A percentile compares a stretch with the other conserved stretches of the same genome.
Evolutionary conservation across 768 basidiomycete genomes (phyloP).

Genomic region (Macrolepiota dolichaula): DNA sequence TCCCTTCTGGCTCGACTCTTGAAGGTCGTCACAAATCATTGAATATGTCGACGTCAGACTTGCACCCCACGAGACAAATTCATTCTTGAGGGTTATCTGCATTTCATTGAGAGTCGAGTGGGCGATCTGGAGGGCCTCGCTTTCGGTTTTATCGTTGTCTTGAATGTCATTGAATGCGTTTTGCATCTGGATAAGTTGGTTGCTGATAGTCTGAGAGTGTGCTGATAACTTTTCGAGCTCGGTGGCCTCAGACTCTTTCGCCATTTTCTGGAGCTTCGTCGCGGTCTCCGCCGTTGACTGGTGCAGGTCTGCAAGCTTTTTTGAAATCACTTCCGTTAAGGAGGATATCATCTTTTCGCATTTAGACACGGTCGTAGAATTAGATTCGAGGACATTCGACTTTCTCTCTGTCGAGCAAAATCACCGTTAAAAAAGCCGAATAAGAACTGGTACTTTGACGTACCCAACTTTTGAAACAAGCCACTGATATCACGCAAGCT

Average conservation of each 20-base stretch:
- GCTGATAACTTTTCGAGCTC: slow-evolving; percentile 56
- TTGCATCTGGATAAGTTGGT: slow-evolving; percentile 54
- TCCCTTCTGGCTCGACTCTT: slow-evolving; percentile 38
- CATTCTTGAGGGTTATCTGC: slow-evolving; percentile 43
- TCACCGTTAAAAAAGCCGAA: not conserved
- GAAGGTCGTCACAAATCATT: slow-evolving; percentile 43
- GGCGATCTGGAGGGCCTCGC: slow-evolving; percentile 46
- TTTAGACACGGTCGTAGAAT: slow-evolving; percentile 59
- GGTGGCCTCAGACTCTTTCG: slow-evolving; percentile 10
- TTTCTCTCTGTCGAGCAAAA: slow-evolving; percentile 61
- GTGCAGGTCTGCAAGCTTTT: slow-evolving; percentile 60
- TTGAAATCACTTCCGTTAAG: slow-evolving; percentile 49
- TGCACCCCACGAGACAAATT: slow-evolving; percentile 55
- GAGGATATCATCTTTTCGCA: slow-evolving; percentile 59
- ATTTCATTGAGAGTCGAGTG: slow-evolving; percentile 47
- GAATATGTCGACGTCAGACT: slow-evolving; percentile 45
- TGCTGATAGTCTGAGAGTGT: slow-evolving; percentile 52
- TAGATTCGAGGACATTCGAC: slow-evolving; percentile 55
- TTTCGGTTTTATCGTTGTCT: slow-evolving; percentile 50
- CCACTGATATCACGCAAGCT: slow-evolving; percentile 66
- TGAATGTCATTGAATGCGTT: slow-evolving; percentile 52
- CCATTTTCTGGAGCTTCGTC: slow-evolving; percentile 37
- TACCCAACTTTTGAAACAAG: slow-evolving; percentile 84
- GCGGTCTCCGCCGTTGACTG: slow-evolving; percentile 53
- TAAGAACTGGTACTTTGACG: slow-evolving; percentile 18